Conservation (phyloP, 1,139 yeast genomes). For the Yarrowia galli region DNA sequence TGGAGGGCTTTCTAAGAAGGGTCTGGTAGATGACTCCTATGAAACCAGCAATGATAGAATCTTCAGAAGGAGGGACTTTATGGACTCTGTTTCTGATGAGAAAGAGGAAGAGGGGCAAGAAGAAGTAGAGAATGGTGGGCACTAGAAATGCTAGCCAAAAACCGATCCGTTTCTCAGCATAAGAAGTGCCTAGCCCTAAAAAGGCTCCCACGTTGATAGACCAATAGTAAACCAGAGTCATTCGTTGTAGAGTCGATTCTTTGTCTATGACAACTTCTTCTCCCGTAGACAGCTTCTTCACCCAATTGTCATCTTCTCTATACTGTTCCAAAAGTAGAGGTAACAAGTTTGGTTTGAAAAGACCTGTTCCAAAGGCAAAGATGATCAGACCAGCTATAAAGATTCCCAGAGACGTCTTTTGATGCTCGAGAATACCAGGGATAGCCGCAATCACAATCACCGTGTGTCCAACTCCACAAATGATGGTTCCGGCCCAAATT, state of each 20-base stretch:
- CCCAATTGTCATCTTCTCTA: conserved; percentile 1
- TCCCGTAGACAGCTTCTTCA: background rate
- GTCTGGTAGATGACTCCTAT: background rate
- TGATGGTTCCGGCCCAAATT: background rate
- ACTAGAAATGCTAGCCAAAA: conserved; percentile 1
- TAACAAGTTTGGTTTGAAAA: background rate
- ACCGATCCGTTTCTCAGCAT: background rate
- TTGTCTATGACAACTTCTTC: background rate
- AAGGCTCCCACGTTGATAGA: background rate
- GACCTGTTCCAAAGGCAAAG: background rate
- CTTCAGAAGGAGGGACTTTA: background rate
- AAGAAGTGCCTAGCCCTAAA: background rate
- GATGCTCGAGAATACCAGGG: background rate
- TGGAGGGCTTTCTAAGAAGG: background rate
- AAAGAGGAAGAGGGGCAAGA: background rate
- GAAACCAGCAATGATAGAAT: background rate
- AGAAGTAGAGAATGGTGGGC: background rate
- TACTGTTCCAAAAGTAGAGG: background rate
- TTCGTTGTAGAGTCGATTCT: background rate
- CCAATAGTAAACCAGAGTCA: background rate
- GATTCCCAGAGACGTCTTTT: background rate
- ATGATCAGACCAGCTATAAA: background rate
- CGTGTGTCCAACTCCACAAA: background rate
- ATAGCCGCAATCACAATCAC: conserved; percentile 4
- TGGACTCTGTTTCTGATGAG: background rate